A percentile compares a stretch with the other conserved stretches of the same genome.
These are phyloP conservation scores for Nephelium lappaceum DNA, from an alignment of 345 rosid genomes.

Conservation along the genomic window DNA sequence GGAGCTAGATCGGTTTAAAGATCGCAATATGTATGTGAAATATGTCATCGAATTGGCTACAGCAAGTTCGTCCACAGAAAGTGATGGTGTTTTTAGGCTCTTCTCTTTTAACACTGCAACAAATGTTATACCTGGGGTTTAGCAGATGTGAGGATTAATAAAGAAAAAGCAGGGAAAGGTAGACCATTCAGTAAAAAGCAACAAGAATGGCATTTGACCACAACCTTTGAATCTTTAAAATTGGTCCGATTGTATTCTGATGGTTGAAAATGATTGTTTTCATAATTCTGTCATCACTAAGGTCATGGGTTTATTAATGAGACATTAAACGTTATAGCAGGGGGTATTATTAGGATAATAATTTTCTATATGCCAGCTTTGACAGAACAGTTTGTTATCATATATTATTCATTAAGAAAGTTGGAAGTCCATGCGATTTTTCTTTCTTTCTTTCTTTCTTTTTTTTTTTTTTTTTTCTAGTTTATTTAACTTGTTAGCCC, in stretches of 20 bases:
- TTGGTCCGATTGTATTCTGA: slow-evolving; percentile 69
- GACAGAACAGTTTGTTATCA: background rate
- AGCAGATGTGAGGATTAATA: slow-evolving; percentile 75
- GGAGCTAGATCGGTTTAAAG: slow-evolving; percentile 82
- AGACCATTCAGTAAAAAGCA: slow-evolving; percentile 90
- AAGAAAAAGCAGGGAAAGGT: slow-evolving; percentile 92
- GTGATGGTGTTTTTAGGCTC: slow-evolving; percentile 73
- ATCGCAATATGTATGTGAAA: slow-evolving; percentile 67
- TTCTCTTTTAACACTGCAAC: slow-evolving; percentile 63
- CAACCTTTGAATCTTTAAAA: slow-evolving; percentile 58
- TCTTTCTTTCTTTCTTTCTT: too few relatives aligned
- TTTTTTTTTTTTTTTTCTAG: too few relatives aligned
- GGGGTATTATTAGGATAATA: background rate
- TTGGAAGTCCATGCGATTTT: too few relatives aligned
- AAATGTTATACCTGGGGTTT: slow-evolving; percentile 75
- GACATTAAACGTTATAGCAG: background rate
- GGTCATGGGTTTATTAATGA: background rate
- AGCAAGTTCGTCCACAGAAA: slow-evolving; percentile 33
- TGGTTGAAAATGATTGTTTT: slow-evolving; percentile 20
- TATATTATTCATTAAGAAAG: background rate
- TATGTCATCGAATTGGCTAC: slow-evolving; percentile 38
- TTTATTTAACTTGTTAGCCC: background rate
- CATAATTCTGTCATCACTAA: background rate
- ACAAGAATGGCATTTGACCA: slow-evolving; percentile 73
- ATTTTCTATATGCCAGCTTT: background rate